Conservation (phyloP, 2,329 filamentous ascomycete species). For the Talaromyces sp. region DNA sequence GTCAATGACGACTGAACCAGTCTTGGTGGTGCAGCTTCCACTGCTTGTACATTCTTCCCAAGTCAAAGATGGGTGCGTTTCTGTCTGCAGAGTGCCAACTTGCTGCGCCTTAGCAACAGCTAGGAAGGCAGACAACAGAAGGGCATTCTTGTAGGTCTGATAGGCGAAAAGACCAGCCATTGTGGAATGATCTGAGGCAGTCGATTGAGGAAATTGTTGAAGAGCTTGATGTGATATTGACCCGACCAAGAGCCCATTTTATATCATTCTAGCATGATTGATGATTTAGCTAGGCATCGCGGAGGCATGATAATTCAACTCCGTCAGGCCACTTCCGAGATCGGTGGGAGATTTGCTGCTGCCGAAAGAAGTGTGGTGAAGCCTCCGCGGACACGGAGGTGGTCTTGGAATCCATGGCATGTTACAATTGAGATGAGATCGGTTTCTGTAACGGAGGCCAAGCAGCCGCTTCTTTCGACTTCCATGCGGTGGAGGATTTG, state of each 20-base stretch:
- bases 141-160: constrained; percentile 32
- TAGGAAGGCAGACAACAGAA: constrained; percentile 34
- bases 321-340: constrained; percentile 18
- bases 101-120: constrained; percentile 33
- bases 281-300: not conserved
- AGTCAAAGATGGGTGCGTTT: constrained; percentile 54
- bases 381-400: constrained; percentile 27
- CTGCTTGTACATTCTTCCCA: constrained; percentile 57
- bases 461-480: not conserved
- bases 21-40: constrained; percentile 56
- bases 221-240: not conserved
- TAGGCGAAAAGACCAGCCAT: constrained; percentile 20
- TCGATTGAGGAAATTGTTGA: not conserved
- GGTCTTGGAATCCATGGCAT: constrained; percentile 1
- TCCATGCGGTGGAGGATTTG: constrained; percentile 1
- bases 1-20: constrained; percentile 59
- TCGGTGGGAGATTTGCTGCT: not conserved
- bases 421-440: constrained; percentile 3
- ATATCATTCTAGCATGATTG: constrained; percentile 6
- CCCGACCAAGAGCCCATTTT: constrained; percentile 8
- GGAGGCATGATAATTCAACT: not conserved
- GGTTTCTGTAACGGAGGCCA: constrained; percentile 5
- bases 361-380: constrained; percentile 13
- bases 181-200: not conserved
- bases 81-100: constrained; percentile 31